These are phyloP conservation scores for Bryoerythrophyllum caledonicum DNA, from an alignment of 225 moss, liverwort and hornwort species.

Conservation along the genomic window DNA sequence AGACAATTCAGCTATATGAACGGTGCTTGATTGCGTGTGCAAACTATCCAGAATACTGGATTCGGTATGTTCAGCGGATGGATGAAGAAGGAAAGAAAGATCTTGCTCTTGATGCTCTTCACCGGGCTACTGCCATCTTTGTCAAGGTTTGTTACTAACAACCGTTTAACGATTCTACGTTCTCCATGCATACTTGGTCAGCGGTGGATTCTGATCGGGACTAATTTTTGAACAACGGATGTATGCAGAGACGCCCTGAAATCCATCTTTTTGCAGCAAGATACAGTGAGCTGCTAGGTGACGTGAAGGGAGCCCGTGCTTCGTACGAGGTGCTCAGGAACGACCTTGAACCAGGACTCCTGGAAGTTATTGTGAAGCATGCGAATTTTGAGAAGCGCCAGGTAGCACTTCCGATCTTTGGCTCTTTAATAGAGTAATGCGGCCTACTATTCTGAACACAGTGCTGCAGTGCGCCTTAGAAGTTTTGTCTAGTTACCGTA, in stretches of 20 bases:
- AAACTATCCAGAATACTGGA: conserved; percentile 96
- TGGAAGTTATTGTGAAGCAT: conserved; percentile 88
- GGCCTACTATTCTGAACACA: neutral
- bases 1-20: conserved; percentile 87
- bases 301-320: conserved; percentile 70
- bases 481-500: neutral
- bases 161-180: neutral
- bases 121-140: conserved; percentile 68
- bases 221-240: neutral
- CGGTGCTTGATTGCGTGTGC: conserved; percentile 98
- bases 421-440: neutral
- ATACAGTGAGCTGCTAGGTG: conserved; percentile 78
- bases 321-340: conserved; percentile 69
- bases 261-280: conserved; percentile 89
- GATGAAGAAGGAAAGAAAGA: conserved; percentile 61
- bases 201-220: neutral
- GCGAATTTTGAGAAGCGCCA: conserved; percentile 96
- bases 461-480: neutral
- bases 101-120: conserved; percentile 66
- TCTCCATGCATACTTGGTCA: neutral
- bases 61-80: conserved; percentile 87
- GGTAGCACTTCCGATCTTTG: conserved; percentile 34
- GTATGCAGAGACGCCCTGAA: conserved; percentile 79
- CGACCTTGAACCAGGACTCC: conserved; percentile 75
- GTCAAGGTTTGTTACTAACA: conserved; percentile 59